phyloP scores from a whole-genome alignment of 306 rosid genomes.

The Pterocarpus santalinus region DNA sequence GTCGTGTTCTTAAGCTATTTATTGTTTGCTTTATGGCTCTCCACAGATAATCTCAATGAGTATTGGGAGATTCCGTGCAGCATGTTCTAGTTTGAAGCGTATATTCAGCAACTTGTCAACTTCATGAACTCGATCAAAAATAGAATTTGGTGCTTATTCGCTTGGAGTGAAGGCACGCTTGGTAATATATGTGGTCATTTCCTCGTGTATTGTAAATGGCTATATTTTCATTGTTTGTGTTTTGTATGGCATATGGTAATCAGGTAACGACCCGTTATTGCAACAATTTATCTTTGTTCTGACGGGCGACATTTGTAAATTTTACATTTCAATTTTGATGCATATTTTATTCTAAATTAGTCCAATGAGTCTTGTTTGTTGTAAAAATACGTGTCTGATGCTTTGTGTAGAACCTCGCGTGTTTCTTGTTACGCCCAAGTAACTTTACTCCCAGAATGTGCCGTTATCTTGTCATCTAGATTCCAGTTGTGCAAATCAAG shows the following conservation, averaged over 20 bases:
- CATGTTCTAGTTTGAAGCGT: constrained; percentile 85
- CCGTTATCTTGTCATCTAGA: too few species aligned
- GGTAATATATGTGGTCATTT: constrained; percentile 42
- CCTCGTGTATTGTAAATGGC: constrained; percentile 47
- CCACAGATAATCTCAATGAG: constrained; percentile 64
- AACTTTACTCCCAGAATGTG: too few species aligned
- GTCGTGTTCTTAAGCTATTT: background rate
- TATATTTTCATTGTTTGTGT: constrained; percentile 18
- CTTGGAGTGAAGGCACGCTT: constrained; percentile 22
- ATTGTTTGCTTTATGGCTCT: constrained; percentile 17
- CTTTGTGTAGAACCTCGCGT: background rate
- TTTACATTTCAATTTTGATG: constrained; percentile 5
- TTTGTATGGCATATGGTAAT: constrained; percentile 50
- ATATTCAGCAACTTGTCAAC: constrained; percentile 78
- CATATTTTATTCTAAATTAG: background rate
- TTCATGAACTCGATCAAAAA: constrained; percentile 26
- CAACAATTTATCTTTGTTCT: constrained; percentile 35
- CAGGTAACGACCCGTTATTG: constrained; percentile 28
- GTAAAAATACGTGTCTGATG: background rate
- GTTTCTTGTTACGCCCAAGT: too few species aligned
- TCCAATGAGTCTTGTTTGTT: background rate
- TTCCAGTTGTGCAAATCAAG: too few species aligned
- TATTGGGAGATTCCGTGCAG: constrained; percentile 71
- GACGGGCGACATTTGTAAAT: background rate
- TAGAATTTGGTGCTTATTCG: constrained; percentile 7